Base-by-base conservation (phyloP, 805 yeast genomes). In the Barnettozyma vustinii region DNA sequence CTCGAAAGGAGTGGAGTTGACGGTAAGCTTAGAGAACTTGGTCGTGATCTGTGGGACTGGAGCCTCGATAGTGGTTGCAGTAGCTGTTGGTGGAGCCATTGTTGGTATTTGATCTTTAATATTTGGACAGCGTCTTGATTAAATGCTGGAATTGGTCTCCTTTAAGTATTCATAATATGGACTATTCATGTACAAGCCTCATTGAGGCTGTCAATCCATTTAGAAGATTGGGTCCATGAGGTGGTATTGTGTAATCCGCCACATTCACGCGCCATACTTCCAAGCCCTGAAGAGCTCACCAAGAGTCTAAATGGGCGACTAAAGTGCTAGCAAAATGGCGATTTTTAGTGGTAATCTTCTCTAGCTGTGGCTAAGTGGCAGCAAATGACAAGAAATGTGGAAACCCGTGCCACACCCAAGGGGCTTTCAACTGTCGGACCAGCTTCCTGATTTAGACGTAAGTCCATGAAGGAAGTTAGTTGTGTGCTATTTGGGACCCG, bases 81-180 rank as follows among this genome's bases (percentile, higher is more conserved):
- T 37, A 21, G 41, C 41, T 9, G 41, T 37, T 37, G 27, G 41
- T 12, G 41, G 41, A 21, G 41, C 41, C 41, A 37, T 37, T 19
- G 40, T 20, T 18, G 3, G 13, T n/a, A 19, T 13, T 18, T 37
- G 37, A 8, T n/a, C 8, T 4, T 33, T n/a, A n/a, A 23, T 23
- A 5, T 23, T 23, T 23, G 7, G 25, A 23, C 25, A 8, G 8
- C 8, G 5, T 5, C 25, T 23, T 23, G 8, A 23, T 23, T 23
- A 23, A 23, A 23, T 8, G 8, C 25, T 23, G 21, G 39, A 18
- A 36, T 19, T 18, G 21, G 6, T 9, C 4, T 36, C 39, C 12
- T 13, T 30, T 30, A 30, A 30, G 12, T 30, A 30, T 5, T 13
- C 9, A 30, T 30, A 13, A 30, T 30, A 13, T 30, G 33, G n/a